These are phyloP conservation scores for Ceratocystis eucalypticola DNA, from an alignment of 2,329 filamentous ascomycete genomes.

Conservation along the genomic window DNA sequence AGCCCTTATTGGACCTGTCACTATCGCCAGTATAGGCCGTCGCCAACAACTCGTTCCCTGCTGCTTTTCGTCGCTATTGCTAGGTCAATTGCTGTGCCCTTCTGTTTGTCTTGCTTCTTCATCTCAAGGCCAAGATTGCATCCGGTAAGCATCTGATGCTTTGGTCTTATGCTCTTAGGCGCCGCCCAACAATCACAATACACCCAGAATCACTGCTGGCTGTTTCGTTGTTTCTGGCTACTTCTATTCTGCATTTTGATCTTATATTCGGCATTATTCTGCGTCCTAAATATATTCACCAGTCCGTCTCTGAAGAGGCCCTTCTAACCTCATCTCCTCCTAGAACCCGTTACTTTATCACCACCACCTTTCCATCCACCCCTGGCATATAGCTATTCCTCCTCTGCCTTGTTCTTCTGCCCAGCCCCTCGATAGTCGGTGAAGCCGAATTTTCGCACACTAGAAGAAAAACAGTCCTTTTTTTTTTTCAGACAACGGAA, in stretches of 20 bases:
- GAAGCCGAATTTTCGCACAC: slow-evolving; percentile 9
- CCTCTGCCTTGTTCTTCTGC: background rate
- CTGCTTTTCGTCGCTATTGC: background rate
- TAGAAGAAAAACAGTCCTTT: slow-evolving; percentile 10
- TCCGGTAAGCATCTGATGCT: background rate
- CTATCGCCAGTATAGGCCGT: background rate
- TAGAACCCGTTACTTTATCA: background rate
- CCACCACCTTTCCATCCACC: background rate
- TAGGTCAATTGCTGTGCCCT: background rate
- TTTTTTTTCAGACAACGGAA: background rate
- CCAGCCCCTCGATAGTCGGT: slow-evolving; percentile 21
- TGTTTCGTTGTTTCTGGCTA: background rate
- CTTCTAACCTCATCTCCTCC: background rate
- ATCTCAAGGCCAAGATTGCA: background rate
- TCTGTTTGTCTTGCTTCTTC: background rate
- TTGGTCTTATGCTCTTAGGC: background rate
- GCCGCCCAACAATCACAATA: background rate
- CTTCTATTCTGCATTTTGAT: background rate
- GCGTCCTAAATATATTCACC: background rate
- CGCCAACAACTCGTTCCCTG: background rate
- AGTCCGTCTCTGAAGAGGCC: too few species aligned
- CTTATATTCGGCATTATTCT: background rate
- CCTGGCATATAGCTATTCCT: background rate
- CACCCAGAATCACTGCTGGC: background rate
- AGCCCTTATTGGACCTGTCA: background rate